Evolutionary conservation across 1,139 yeast genomes (phyloP), one percentile per base, ranked within the genome.

Genomic region (Diutina mesorugosa): DNA sequence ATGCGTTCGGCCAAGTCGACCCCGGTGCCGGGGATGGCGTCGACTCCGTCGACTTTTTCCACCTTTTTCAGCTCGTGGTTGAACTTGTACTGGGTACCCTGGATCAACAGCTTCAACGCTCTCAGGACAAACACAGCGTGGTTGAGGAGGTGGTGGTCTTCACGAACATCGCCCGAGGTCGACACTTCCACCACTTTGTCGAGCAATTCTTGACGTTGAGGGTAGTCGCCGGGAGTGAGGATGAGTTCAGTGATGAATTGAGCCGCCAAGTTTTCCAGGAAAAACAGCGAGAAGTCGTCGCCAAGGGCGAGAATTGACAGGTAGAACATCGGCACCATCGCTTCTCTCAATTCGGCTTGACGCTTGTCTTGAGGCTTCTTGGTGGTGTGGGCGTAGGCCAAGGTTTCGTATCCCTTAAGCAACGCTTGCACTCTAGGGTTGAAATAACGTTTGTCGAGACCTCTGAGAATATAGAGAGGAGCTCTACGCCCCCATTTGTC

Each of bases 401-500:
- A 69, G 61, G 79, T 81, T 65, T 85, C 80, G 66, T 87, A 85
- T 63, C 72, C 78, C 54, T 72, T 67, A 58, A 90, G 73, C 58
- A 85, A 84, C 56, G 80, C 81, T 66, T 84, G 78, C 47, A 82
- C 80, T 28, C 76, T 68, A 56, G 95, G 95, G 45, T 88, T 80
- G 70, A 93, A 91, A 69, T 85, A 91, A 66, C 87, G 85, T 41
- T 91, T 89, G 63, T 86, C 88, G 59, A 87, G 77, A 4, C 96
- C 97, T 60, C 84, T 79, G 61, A 91, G 76, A 59, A 91, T 73
- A 69, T 90, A 91, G 59, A 93, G 72, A 66, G 91, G 83, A 47
- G 98, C 97, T 69, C 97, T 83, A 73, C 99, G 83, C 47, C 93
- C 90, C 66, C 79, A 87, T 67, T 90, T 90, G 63, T 87, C 87